Base-by-base conservation (phyloP, 768 basidiomycete genomes). In the Tubosaeta brunneosetosa region DNA sequence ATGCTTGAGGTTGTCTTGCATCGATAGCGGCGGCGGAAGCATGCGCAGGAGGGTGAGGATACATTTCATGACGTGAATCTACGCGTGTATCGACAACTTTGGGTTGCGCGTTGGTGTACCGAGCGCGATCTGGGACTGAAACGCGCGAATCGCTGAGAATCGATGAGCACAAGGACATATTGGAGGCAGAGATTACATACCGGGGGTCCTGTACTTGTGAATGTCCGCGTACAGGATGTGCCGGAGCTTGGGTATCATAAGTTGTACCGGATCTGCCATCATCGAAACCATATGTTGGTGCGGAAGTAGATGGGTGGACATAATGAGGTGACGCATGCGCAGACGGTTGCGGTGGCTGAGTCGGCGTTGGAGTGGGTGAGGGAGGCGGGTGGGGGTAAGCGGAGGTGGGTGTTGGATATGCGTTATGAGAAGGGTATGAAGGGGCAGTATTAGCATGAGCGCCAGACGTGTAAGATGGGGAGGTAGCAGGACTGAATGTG, bases 341-440 rank as follows among this genome's bases (percentile, higher is more conserved):
- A n/a, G 59, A 60, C 6, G 48, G 45, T 14, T 66, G 65, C 2
- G 55, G 43, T 13, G 56, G 54, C 44, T 66, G 66, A 14, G 66
- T 68, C 48, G 66, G 65, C 14, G 65, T 66, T 46, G 65, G 65
- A 6, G 65, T 66, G 44, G 65, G 65, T 1, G 65, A 66, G n/a
- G 64, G 61, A 6, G 66, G 64, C 1, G 61, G 66, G 10, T 54
- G 60, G 19, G 63, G 64, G 51, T 53, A 66, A 13, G 64, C 66
- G 33, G 66, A 66, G 14, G 66, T 64, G 29, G 64, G 64, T 8
- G 65, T 61, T 37, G 55, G 54, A 37, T 62, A 66, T 29, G 56
- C 14, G 25, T 56, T 55, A 14, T 57, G 61, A 40, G 61, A 50
- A 14, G 49, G n/a, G 32, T 61, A 66, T 19, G 59, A n/a, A 16